A percentile compares a stretch with the other conserved stretches of the same genome.
These are phyloP conservation scores for Cyberlindnera galapagoensis DNA, from an alignment of 805 yeast species.

Conservation along the genomic window DNA sequence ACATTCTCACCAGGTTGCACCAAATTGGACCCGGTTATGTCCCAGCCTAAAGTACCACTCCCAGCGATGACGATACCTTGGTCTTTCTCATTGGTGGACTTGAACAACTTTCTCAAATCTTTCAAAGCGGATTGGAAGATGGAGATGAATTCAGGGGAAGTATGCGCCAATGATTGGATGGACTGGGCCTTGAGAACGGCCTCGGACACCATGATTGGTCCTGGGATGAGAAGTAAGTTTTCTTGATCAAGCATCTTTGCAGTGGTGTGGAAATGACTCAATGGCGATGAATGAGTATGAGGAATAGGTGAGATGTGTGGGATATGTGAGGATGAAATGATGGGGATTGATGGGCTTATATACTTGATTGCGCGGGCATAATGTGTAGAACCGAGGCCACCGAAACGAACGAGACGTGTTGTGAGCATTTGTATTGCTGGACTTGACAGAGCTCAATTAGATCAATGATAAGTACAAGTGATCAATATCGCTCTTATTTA, in stretches of 20 bases:
- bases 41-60: constrained; percentile 96
- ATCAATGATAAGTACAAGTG: too few relatives aligned
- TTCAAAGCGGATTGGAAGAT: constrained; percentile 65
- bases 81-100: constrained; percentile 55
- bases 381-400: too few relatives aligned
- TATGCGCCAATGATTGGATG: constrained; percentile 83
- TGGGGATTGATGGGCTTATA: too few relatives aligned
- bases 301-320: too few relatives aligned
- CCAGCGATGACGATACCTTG: constrained; percentile 84
- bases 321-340: too few relatives aligned
- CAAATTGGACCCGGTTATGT: constrained; percentile 74
- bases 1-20: constrained; percentile 61
- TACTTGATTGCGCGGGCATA: too few relatives aligned
- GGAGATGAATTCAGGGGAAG: constrained; percentile 73
- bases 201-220: constrained; percentile 81
- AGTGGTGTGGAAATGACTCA: constrained; percentile 6
- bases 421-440: too few relatives aligned
- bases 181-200: constrained; percentile 74
- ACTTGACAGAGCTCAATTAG: too few relatives aligned
- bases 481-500: too few relatives aligned
- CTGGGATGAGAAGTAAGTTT: constrained; percentile 61
- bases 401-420: too few relatives aligned
- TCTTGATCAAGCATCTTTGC: constrained; percentile 22
- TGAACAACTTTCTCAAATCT: constrained; percentile 68
- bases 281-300: too few relatives aligned